phyloP scores from a whole-genome alignment of 176 grass and related monocot species.

The Zoysia pacifica region DNA sequence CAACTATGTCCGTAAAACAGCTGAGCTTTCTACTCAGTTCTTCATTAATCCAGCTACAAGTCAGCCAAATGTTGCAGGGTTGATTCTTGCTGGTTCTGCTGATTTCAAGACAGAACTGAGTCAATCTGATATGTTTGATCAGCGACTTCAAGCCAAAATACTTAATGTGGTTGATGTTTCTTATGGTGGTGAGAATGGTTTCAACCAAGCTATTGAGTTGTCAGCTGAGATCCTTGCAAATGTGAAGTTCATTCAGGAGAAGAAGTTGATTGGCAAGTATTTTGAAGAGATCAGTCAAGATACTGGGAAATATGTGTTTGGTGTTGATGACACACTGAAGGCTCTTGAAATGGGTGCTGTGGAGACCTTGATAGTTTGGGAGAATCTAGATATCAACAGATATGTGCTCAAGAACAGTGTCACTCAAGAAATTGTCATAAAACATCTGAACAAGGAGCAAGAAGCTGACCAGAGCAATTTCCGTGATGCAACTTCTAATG shows the following conservation, averaged over 20 bases:
- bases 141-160: conserved; percentile 50
- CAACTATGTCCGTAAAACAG: conserved; percentile 53
- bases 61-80: conserved; percentile 56
- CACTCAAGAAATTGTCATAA: conserved; percentile 34
- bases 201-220: conserved; percentile 60
- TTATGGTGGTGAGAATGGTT: conserved; percentile 1
- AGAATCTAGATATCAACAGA: conserved; percentile 37
- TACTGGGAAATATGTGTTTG: conserved; percentile 29
- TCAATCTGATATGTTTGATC: conserved; percentile 60
- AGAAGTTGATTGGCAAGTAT: conserved; percentile 56
- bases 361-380: too few species aligned
- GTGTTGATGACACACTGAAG: too few species aligned
- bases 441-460: conserved; percentile 63
- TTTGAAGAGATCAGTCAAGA: conserved; percentile 65
- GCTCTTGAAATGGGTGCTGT: too few species aligned
- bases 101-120: conserved; percentile 61
- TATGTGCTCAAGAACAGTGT: conserved; percentile 46
- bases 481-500: conserved; percentile 34
- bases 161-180: conserved; percentile 64
- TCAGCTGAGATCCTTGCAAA: conserved; percentile 61
- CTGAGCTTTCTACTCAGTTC: conserved; percentile 53
- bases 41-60: conserved; percentile 56
- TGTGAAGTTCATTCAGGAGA: conserved; percentile 58
- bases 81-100: conserved; percentile 58
- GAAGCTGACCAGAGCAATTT: conserved; percentile 52